Evolutionary conservation across 257 asterid genomes (phyloP), one percentile per base, ranked within the genome.

Genomic region (Jacaranda copaia): DNA sequence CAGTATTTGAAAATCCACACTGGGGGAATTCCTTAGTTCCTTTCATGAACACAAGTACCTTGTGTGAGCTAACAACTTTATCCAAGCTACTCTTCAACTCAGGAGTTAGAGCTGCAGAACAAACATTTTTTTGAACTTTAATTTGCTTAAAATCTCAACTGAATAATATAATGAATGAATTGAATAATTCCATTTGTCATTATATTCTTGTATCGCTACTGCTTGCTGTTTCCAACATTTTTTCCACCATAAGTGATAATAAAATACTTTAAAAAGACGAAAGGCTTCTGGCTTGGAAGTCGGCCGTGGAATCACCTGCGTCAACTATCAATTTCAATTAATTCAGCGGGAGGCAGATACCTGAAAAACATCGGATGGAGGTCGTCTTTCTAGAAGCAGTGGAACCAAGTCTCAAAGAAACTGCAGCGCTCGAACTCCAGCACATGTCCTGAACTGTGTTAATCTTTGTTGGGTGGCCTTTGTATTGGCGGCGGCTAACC

Each of bases 1-100:
- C 96, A 3, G 94, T 89, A 71, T 90, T 85, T 13, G 98, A 93
- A 80, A 93, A 93, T 40, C 98, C 98, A 77, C 98, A 93, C 80
- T 90, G 97, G 5, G 98, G 98, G 73, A 93, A 92, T 9, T 93
- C 98, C 83, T 87, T 92, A 3, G 94, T 93, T 79, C 98, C 98
- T 83, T 93, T 93, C 88, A 93, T 93, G 96, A 93, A 93, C 73
- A 88, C 83, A 74, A 93, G 76, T 14, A 93, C 88, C 85, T 92
- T 93, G 40, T 90, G 83, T 8, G 98, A 92, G 74, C 84, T 77
- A 6, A 93, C 96, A 75, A 93, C 98, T 81, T 89, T 90, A 72
- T 93, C 98, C 90, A 93, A 65, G 10, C 89, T 88, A 57, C 85
- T 80, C 87, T 84, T 92, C 82, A 93, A 84, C 84, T 90, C 89